Evolutionary conservation across 169 alveolate species (phyloP), one percentile per base, ranked within the genome.

Genomic region (Perkinsus olseni): DNA sequence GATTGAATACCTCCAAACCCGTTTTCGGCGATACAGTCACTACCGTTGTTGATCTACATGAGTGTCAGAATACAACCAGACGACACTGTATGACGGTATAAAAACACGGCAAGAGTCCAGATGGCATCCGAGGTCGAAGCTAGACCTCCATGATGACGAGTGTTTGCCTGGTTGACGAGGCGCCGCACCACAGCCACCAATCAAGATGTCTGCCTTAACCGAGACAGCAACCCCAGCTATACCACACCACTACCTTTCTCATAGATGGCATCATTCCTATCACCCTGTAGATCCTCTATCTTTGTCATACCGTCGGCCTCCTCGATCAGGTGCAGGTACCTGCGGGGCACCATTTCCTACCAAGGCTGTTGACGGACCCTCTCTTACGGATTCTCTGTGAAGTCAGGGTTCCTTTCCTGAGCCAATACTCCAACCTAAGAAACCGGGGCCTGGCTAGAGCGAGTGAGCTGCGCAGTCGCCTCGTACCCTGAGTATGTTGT

Each of bases 401-500:
- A 24, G 31, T 62, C 31, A 0, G 82, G 82, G 17, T 62, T 62
- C 31, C 36, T 62, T 24, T 62, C 82, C 34, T 13, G 13, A 8
- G 82, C 82, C 31, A 13, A 24, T 4, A 62, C 31, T 0, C 82
- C 82, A 24, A 62, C 82, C 82, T 62, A 11, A 6, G 82, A 62
- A 0, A 45, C 62, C 62, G 17, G 17, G n/a, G n/a, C n/a, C n/a
- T n/a, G n/a, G n/a, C n/a, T n/a, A n/a, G n/a, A n/a, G n/a, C n/a
- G n/a, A n/a, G n/a, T n/a, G n/a, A n/a, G n/a, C n/a, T n/a, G n/a
- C n/a, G n/a, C n/a, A n/a, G n/a, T n/a, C n/a, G n/a, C n/a, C n/a
- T n/a, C n/a, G n/a, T 28, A 62, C 97, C 94, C 96, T 97, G 20
- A 99, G 95, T 74, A 98, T 97, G 95, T 98, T 98, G 91, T 97